phyloP scores from a whole-genome alignment of 306 rosid species.

The Amphicarpaea edgeworthii region DNA sequence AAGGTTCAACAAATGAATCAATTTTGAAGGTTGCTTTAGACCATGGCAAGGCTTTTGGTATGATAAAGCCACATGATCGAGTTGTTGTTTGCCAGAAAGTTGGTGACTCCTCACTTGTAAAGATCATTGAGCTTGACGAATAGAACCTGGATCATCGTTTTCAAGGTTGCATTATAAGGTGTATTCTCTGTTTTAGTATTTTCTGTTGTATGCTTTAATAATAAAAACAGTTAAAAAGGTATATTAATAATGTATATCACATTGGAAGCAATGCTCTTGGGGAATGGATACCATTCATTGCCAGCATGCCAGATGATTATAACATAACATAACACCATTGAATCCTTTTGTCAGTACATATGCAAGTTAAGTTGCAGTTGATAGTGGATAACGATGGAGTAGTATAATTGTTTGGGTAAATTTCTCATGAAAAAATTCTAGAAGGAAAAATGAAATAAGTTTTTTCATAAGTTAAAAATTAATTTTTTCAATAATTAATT shows the following conservation, averaged over 20 bases:
- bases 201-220: slow-evolving; percentile 6
- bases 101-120: slow-evolving; percentile 87
- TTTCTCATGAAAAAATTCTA: too few relatives aligned
- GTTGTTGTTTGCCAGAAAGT: slow-evolving; percentile 93
- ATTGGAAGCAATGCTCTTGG: neutral
- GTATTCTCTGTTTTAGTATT: neutral
- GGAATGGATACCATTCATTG: slow-evolving; percentile 7
- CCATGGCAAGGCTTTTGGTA: slow-evolving; percentile 78
- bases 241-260: neutral
- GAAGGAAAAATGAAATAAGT: too few relatives aligned
- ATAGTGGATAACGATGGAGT: neutral
- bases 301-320: neutral
- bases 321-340: neutral
- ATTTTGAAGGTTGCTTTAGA: slow-evolving; percentile 91
- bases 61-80: slow-evolving; percentile 84
- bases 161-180: slow-evolving; percentile 38
- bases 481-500: too few relatives aligned
- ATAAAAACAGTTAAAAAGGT: neutral
- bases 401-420: neutral
- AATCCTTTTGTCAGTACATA: neutral
- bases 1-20: slow-evolving; percentile 76
- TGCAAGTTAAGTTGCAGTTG: neutral
- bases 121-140: slow-evolving; percentile 91
- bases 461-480: too few relatives aligned
- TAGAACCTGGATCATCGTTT: slow-evolving; percentile 37